Percentiles rank a stretch among this genome's conserved stretches.
These are phyloP conservation scores for Parastagonospora nodorum DNA, from an alignment of 2,329 filamentous ascomycete genomes.

Conservation along the genomic window DNA sequence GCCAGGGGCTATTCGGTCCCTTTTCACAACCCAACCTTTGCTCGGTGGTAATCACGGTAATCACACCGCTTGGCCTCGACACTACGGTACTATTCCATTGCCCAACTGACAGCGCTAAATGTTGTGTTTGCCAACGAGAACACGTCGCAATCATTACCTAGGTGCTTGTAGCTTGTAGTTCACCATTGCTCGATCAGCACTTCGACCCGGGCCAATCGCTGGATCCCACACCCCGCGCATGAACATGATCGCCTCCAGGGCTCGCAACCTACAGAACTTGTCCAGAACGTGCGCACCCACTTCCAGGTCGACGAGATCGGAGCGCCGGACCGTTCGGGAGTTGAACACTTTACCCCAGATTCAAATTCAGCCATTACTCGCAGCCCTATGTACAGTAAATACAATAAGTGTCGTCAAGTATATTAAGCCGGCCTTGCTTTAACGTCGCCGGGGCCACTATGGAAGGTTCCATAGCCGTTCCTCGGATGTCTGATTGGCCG, in stretches of 20 bases:
- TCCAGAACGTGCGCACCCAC: neutral
- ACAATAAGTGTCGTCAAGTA: slow-evolving; percentile 10
- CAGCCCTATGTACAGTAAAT: neutral
- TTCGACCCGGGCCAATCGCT: neutral
- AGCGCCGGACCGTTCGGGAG: slow-evolving; percentile 14
- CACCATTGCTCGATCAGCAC: too few species aligned
- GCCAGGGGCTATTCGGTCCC: neutral
- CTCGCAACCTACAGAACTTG: too few species aligned
- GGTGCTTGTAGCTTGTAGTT: too few species aligned
- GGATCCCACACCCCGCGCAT: neutral
- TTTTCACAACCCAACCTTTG: neutral
- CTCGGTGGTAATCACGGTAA: neutral
- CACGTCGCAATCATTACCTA: too few species aligned
- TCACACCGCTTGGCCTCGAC: neutral
- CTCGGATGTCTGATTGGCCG: slow-evolving; percentile 22
- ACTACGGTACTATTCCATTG: neutral
- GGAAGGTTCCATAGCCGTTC: slow-evolving; percentile 25
- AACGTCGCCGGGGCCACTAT: slow-evolving; percentile 23
- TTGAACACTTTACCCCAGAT: slow-evolving; percentile 19
- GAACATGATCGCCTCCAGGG: too few species aligned
- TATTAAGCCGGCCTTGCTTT: slow-evolving; percentile 17
- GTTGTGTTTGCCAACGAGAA: too few species aligned
- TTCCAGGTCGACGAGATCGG: slow-evolving; percentile 6
- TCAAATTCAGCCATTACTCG: slow-evolving; percentile 5
- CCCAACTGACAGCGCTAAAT: neutral